phyloP scores from a whole-genome alignment of 257 asterid species.

The Penstemon davidsonii region DNA sequence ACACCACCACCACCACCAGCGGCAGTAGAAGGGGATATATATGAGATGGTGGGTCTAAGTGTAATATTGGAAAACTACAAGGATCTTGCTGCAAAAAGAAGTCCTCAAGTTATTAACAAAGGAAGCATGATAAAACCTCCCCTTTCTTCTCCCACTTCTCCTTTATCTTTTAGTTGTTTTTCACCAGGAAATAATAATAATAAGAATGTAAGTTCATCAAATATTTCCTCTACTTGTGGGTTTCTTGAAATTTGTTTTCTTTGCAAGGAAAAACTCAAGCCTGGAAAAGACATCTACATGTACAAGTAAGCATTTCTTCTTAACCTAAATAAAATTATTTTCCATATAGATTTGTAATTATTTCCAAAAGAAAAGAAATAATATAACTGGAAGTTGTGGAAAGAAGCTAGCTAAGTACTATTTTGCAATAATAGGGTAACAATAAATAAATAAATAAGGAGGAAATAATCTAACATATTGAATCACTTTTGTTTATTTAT shows the following conservation, averaged over 20 bases:
- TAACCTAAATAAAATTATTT: too few species aligned
- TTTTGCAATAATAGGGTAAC: too few species aligned
- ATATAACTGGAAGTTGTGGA: too few species aligned
- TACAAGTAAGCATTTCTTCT: slow-evolving; percentile 65
- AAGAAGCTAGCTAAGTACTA: too few species aligned
- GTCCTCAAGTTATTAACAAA: slow-evolving; percentile 65
- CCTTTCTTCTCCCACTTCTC: slow-evolving; percentile 33
- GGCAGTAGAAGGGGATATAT: slow-evolving; percentile 26
- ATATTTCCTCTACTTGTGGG: slow-evolving; percentile 22
- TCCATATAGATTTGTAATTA: too few species aligned
- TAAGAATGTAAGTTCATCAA: background rate
- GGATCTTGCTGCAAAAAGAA: slow-evolving; percentile 31
- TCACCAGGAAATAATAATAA: slow-evolving; percentile 8
- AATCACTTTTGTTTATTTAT: too few species aligned
- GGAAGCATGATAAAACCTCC: slow-evolving; percentile 56
- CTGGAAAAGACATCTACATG: slow-evolving; percentile 89
- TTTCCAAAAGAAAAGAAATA: too few species aligned
- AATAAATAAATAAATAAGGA: too few species aligned
- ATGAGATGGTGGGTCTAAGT: slow-evolving; percentile 91
- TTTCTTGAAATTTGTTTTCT: slow-evolving; percentile 78
- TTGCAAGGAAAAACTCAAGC: slow-evolving; percentile 65
- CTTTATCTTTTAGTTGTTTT: slow-evolving; percentile 30
- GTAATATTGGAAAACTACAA: slow-evolving; percentile 60
- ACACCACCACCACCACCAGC: slow-evolving; percentile 23
- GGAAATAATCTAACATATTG: too few species aligned